phyloP scores from a whole-genome alignment of 2,329 filamentous ascomycete genomes.

The Penicillium occitanis region DNA sequence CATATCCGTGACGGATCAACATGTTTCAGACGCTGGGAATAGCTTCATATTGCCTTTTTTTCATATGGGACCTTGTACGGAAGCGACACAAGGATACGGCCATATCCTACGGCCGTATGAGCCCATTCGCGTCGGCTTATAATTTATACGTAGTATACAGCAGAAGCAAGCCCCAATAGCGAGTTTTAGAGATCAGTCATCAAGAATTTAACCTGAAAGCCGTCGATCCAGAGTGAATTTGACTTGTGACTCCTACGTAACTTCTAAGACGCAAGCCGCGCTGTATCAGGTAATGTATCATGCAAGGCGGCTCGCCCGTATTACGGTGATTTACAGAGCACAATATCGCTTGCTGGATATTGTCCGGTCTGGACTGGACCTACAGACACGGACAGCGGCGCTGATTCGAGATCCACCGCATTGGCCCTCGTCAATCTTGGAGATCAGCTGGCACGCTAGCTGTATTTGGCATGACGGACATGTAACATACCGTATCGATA shows the following conservation, averaged over 20 bases:
- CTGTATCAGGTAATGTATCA: not conserved
- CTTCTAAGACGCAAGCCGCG: not conserved
- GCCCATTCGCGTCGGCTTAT: no score
- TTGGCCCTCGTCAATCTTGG: not conserved
- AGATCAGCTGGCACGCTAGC: not conserved
- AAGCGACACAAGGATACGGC: no score
- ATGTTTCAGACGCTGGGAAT: no score
- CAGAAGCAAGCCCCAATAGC: no score
- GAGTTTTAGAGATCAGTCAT: no score
- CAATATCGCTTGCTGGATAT: not conserved
- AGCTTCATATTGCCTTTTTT: no score
- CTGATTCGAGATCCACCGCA: constrained; percentile 1
- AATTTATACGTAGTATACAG: no score
- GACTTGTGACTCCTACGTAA: not conserved
- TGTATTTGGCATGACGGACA: not conserved
- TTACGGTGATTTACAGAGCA: not conserved
- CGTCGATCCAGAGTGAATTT: not conserved
- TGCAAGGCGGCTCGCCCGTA: not conserved
- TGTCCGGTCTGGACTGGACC: not conserved
- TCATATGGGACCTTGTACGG: no score
- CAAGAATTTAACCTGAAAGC: no score
- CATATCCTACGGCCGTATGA: no score
- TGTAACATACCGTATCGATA: not conserved
- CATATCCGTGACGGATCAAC: no score
- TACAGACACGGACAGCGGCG: no score